Evolutionary conservation across 2,329 filamentous ascomycete species (phyloP), one percentile per base, ranked within the genome.

Genomic region (Aspergillus tanneri): DNA sequence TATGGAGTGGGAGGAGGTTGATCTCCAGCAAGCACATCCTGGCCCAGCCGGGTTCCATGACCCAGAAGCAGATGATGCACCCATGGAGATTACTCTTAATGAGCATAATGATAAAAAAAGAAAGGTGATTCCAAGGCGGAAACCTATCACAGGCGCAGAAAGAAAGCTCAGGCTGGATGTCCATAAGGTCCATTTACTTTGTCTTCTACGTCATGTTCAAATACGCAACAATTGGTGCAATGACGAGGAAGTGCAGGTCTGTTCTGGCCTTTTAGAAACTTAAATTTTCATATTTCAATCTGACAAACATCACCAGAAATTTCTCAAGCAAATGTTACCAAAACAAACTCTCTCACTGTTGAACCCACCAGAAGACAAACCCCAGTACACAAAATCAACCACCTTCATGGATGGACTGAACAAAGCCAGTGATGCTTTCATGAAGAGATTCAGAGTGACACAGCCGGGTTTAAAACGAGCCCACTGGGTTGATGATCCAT

Each of bases 191-290:
- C 91, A 99, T 70, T 56, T 97, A 0, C 72, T 96, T 11, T 95
- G 89, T 64, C 77, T 99, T 2, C 70, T 99, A 12, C 82, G 84
- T 8, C 89, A 97, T 67, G 79, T 85, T 12, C 80, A 87, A 56
- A 76, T 83, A 48, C 83, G 91, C 46, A 99, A 97, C 63, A 75
- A 81, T 46, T 96, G 92, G 90, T 96, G 91, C 71, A 95, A 95
- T 61, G 86, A 92, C 63, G 60, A 73, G 11, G 71, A 78, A 47
- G 81, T 88, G 7, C 89, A 95, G 63, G 78, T 75, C 55, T 44
- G 63, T 53, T n/a, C 16, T 34, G 34, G n/a, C n/a, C 34, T 25
- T 39, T 5, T 32, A 32, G 18, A 48, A 11, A 7, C 9, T n/a
- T 18, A 11, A 21, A 16, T 18, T 9, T 9, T n/a, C 18, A n/a